A percentile compares a stretch with the other conserved stretches of the same genome.
These are phyloP conservation scores for Phytopythium oedochilum DNA, from an alignment of 352 stramenopile species.

Conservation along the genomic window DNA sequence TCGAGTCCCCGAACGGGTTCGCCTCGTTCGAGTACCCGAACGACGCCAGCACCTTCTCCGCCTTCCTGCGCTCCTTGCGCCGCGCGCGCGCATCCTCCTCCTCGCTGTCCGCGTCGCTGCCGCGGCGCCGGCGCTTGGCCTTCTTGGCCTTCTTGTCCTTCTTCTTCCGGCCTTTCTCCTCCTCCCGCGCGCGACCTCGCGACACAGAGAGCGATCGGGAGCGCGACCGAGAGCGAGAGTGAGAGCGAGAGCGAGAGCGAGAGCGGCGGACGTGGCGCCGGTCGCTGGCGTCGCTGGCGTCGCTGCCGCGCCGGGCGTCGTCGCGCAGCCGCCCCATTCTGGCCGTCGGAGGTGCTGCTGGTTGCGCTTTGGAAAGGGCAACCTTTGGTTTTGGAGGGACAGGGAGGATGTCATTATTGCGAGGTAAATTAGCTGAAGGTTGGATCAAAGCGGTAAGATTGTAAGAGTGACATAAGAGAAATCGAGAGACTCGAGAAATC, in stretches of 20 bases:
- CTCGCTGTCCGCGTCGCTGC: constrained; percentile 20
- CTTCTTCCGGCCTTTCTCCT: not conserved
- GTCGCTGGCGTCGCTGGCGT: not conserved
- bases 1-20: constrained; percentile 98
- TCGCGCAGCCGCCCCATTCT: not conserved
- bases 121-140: constrained; percentile 19
- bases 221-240: too few species aligned
- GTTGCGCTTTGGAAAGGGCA: too few species aligned
- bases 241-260: too few species aligned
- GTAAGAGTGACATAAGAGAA: too few species aligned
- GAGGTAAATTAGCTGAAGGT: too few species aligned
- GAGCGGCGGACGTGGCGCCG: not conserved
- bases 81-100: constrained; percentile 37
- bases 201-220: not conserved
- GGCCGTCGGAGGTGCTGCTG: too few species aligned
- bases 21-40: constrained; percentile 98
- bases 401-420: too few species aligned
- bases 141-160: constrained; percentile 20
- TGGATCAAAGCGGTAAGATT: too few species aligned
- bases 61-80: constrained; percentile 64
- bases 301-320: too few species aligned
- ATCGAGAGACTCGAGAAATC: too few species aligned
- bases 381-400: too few species aligned
- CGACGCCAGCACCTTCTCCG: constrained; percentile 66
- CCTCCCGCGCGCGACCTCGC: not conserved